Evolutionary conservation across 805 yeast genomes (phyloP).

Genomic region (Candida sanyiensis): DNA sequence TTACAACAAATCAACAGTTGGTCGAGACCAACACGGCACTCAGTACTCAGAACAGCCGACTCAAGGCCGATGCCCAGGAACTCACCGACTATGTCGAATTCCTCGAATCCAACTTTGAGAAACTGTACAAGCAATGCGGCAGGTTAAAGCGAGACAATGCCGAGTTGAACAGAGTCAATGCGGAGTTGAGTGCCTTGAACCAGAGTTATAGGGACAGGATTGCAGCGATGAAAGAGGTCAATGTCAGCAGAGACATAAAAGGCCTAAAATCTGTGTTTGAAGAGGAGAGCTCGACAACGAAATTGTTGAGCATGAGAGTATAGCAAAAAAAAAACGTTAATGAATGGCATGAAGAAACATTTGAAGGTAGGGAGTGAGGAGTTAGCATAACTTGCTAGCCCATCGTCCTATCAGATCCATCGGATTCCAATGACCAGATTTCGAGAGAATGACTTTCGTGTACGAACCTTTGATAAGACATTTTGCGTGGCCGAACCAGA

Average conservation of each 20-base stretch:
- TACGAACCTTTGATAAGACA: no score
- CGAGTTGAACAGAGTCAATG: slow-evolving; percentile 12
- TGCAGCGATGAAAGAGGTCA: slow-evolving; percentile 1
- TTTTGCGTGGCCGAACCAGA: no score
- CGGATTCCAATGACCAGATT: no score
- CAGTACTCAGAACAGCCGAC: no score
- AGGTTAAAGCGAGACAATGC: slow-evolving; percentile 11
- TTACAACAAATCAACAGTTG: slow-evolving; percentile 7
- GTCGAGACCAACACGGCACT: slow-evolving; percentile 9
- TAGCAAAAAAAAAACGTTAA: no score
- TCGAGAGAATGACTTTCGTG: no score
- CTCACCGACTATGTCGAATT: slow-evolving; percentile 19
- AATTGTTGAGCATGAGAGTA: no score
- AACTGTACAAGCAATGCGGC: slow-evolving; percentile 8
- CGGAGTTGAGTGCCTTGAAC: slow-evolving; percentile 9
- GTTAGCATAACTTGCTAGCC: no score
- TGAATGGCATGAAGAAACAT: no score
- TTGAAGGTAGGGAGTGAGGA: no score
- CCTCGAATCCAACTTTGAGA: slow-evolving; percentile 16
- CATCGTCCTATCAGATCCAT: no score
- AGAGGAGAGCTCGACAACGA: slow-evolving; percentile 9
- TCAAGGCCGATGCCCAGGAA: slow-evolving; percentile 12
- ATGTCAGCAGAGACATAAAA: background rate
- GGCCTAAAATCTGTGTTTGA: background rate
- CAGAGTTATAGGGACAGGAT: slow-evolving; percentile 5